Evolutionary conservation across 78 protist genomes (phyloP), one percentile per base, ranked within the genome.

Genomic region (Pelomyxa schiedti): DNA sequence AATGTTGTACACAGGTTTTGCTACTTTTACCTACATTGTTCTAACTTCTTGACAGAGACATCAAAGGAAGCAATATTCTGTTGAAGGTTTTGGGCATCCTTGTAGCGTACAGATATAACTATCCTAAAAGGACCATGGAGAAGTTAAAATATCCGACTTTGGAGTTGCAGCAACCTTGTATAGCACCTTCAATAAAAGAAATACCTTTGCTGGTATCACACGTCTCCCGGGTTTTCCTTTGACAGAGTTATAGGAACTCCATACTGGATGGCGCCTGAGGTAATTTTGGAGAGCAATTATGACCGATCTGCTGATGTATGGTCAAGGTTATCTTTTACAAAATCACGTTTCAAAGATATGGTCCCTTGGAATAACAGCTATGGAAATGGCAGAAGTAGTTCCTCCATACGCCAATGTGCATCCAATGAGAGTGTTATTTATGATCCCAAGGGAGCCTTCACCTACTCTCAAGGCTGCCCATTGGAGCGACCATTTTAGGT

Each of bases 251-350:
- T 9, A 66, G 30, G 92, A 30, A 86, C 90, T 16, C 91, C 90
- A 32, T 86, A 78, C 64, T 92, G 92, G 94, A 90, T 88, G 95
- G 95, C 96, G 1, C 95, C 95, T 1, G 95, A 89, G 37, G 90
- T 89, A 22, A 47, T 88, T 66, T 42, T 76, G 1, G 73, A 75
- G 71, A 2, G 1, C 29, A 67, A 69, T 0, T 69, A 82, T 22
- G 47, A 69, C 69, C 53, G 5, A 36, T 16, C 16, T 8, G 70
- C 37, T 22, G 29, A 66, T 9, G 16, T 29, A 9, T 66, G 70
- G 37, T 66, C 58, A 47, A 47, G 32, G 58, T 16, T 16, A 3
- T 3, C 9, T 38, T 73, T 78, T 16, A 16, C 16, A 16, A 47
- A 16, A 16, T 47, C 58, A 16, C 58, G 58, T 16, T 16, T 47